These are phyloP conservation scores for Russula griseocarnosa DNA, from an alignment of 768 basidiomycete genomes.

Conservation along the genomic window DNA sequence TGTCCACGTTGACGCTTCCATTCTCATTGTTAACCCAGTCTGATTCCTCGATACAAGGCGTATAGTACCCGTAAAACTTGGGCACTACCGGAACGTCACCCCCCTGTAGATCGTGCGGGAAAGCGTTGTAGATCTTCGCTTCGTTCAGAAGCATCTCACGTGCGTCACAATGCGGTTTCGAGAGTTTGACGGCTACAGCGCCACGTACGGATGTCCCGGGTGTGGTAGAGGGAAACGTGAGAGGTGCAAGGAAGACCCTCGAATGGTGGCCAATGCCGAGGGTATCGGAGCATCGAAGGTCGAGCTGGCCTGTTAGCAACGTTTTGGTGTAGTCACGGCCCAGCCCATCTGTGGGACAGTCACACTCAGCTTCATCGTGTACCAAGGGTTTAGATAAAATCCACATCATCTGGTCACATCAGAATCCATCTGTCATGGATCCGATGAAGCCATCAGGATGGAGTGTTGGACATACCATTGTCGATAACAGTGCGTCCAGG, in stretches of 20 bases:
- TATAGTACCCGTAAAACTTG: slow-evolving; percentile 63
- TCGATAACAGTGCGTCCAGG: neutral
- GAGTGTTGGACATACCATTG: slow-evolving; percentile 2
- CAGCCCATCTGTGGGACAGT: no score
- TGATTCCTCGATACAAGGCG: slow-evolving; percentile 29
- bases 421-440: no score
- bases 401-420: no score
- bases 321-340: neutral
- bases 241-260: slow-evolving; percentile 46
- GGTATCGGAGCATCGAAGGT: slow-evolving; percentile 23
- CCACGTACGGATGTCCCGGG: slow-evolving; percentile 1
- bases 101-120: slow-evolving; percentile 46
- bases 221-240: slow-evolving; percentile 45
- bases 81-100: slow-evolving; percentile 55
- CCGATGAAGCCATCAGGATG: no score
- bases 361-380: no score
- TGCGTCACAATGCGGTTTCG: neutral
- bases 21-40: neutral
- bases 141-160: slow-evolving; percentile 35
- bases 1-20: neutral
- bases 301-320: slow-evolving; percentile 24
- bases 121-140: slow-evolving; percentile 43
- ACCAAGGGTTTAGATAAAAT: neutral
- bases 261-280: slow-evolving; percentile 55
- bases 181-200: slow-evolving; percentile 33